phyloP scores from a whole-genome alignment of 257 asterid genomes.

The Paraleonurus japonicus region DNA sequence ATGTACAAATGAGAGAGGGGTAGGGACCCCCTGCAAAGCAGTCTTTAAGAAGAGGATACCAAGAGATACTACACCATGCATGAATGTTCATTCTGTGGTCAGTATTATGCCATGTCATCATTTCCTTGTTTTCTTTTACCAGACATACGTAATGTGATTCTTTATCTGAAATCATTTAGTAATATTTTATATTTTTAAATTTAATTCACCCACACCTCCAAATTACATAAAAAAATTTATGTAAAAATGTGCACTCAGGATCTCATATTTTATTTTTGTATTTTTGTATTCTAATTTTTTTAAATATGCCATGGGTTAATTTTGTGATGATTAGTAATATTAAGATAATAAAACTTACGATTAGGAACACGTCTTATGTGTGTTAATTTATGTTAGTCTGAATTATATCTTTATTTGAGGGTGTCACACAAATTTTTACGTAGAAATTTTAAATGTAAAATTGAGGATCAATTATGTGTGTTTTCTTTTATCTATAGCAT shows the following conservation, averaged over 20 bases:
- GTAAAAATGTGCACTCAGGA: background rate
- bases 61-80: slow-evolving; percentile 23
- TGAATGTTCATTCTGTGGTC: slow-evolving; percentile 33
- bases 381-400: too few relatives aligned
- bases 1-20: slow-evolving; percentile 7
- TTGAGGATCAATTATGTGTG: too few relatives aligned
- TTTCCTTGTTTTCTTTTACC: slow-evolving; percentile 31
- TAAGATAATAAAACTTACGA: too few relatives aligned
- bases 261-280: background rate
- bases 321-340: background rate
- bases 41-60: background rate
- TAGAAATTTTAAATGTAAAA: too few relatives aligned
- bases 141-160: slow-evolving; percentile 17
- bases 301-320: background rate
- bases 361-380: too few relatives aligned
- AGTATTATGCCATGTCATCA: slow-evolving; percentile 24
- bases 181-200: background rate
- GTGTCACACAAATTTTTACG: too few relatives aligned
- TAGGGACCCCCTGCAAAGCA: slow-evolving; percentile 20
- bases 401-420: too few relatives aligned
- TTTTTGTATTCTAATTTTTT: background rate
- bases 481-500: too few relatives aligned
- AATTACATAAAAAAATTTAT: background rate
- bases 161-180: slow-evolving; percentile 14
- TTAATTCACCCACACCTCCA: background rate